Percentiles rank a stretch among this genome's conserved stretches.
phyloP scores from a whole-genome alignment of 1,139 yeast genomes.

The Suhomyces bolitotheri region DNA sequence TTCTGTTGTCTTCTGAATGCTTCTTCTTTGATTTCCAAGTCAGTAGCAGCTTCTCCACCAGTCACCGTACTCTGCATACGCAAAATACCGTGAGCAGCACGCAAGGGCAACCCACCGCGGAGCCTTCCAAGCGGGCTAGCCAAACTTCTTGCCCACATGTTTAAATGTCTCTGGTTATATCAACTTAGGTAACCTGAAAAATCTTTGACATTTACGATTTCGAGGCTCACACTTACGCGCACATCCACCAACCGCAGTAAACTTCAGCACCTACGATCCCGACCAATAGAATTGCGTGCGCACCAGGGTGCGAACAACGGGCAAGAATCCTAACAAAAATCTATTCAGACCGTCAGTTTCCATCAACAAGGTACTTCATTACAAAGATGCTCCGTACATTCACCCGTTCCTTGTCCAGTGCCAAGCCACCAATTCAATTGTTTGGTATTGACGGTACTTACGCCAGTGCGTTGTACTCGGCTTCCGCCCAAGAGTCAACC shows the following conservation, averaged over 20 bases:
- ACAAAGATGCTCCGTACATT: constrained; percentile 53
- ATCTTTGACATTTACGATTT: constrained; percentile 7
- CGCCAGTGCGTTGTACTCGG: constrained; percentile 92
- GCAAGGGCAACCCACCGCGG: constrained; percentile 6
- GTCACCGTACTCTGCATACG: constrained; percentile 7
- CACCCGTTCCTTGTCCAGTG: constrained; percentile 70
- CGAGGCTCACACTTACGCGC: constrained; percentile 7
- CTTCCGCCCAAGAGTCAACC: constrained; percentile 81
- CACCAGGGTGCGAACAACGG: constrained; percentile 10
- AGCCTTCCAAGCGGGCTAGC: constrained; percentile 9
- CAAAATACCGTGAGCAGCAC: constrained; percentile 3
- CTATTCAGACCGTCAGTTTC: constrained; percentile 4
- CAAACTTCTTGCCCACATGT: constrained; percentile 12
- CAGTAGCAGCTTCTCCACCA: constrained; percentile 43
- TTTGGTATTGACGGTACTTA: constrained; percentile 96
- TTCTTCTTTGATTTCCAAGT: constrained; percentile 77
- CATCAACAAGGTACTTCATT: constrained; percentile 5
- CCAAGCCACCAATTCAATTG: constrained; percentile 90
- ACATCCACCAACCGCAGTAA: constrained; percentile 2
- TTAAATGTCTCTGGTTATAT: neutral
- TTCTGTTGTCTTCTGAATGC: constrained; percentile 71
- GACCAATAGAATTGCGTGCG: constrained; percentile 11
- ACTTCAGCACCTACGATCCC: constrained; percentile 2
- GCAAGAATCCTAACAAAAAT: constrained; percentile 10
- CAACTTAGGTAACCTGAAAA: constrained; percentile 2